Evolutionary conservation across 2,329 filamentous ascomycete genomes (phyloP), one percentile per base, ranked within the genome.

Genomic region (Penicillium corylophilum): DNA sequence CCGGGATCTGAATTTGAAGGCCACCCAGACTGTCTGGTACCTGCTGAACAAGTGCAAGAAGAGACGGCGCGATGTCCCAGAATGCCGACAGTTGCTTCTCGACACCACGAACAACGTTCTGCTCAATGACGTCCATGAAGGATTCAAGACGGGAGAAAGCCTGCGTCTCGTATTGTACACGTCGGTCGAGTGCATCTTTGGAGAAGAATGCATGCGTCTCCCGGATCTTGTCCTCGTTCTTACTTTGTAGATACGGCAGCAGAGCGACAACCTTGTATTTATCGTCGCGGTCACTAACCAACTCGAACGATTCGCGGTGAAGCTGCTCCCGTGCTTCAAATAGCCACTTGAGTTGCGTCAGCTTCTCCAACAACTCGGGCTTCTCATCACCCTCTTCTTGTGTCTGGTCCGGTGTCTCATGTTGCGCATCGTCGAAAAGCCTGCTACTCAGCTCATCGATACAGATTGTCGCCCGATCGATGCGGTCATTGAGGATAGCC

Each of bases 341-440:
- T 8, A 97, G 85, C 92, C 94, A 97, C 66, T 97, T 99, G 13
- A 97, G 79, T 43, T 96, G 82, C 0, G 93, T 97, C 12, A 99
- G 79, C 72, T 96, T 95, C 71, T 99, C 94, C 2, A 97, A 78
- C 0, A 97, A 80, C 71, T 99, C 94, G 0, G 94, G 94, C 67
- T 92, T 86, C 69, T 96, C 93, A 62, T 97, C 93, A 16, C 94
- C 93, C 74, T 96, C 93, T 71, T 96, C 91, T 69, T 96, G 92
- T 0, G 91, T 88, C 70, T 90, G 84, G 64, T 95, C 93, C 0
- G 91, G 88, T 56, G 85, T 83, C 4, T 81, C 77, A 40, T 80
- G 77, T 67, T 82, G 87, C 51, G 82, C 87, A 56, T 90, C 87
- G 46, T 84, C 85, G 54, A 88, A 89, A 0, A 96, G 79, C 39